A percentile compares a stretch with the other conserved stretches of the same genome.
phyloP scores from a whole-genome alignment of 1,139 yeast genomes.

The Lodderomyces oxycetoniae region DNA sequence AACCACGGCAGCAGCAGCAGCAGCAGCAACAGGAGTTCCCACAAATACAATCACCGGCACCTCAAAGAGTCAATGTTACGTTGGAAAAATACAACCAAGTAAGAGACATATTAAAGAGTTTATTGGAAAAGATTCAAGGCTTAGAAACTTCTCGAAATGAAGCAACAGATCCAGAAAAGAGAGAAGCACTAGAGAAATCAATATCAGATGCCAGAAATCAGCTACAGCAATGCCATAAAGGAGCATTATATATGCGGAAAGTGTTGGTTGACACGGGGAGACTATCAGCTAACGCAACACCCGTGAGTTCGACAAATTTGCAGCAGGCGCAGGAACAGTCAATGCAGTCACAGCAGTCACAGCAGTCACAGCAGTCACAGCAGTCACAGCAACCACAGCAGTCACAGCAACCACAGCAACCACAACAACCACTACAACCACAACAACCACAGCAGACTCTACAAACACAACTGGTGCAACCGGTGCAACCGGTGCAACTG shows the following conservation, averaged over 20 bases:
- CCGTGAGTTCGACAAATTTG: constrained; percentile 6
- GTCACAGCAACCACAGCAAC: constrained; percentile 1
- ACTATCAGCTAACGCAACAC: constrained; percentile 14
- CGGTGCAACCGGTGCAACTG: too few species aligned
- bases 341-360: background rate
- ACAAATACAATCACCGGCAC: constrained; percentile 9
- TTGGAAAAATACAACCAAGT: constrained; percentile 40
- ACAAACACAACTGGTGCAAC: too few species aligned
- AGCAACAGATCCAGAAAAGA: constrained; percentile 19
- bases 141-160: constrained; percentile 22
- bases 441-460: constrained; percentile 7
- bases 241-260: constrained; percentile 37
- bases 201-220: constrained; percentile 32
- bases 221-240: constrained; percentile 34
- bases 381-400: background rate
- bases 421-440: constrained; percentile 7
- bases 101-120: constrained; percentile 35
- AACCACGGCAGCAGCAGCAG: background rate
- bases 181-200: constrained; percentile 30
- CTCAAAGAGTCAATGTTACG: constrained; percentile 22
- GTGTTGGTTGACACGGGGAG: constrained; percentile 35
- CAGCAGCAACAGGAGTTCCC: constrained; percentile 2
- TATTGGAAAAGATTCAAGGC: constrained; percentile 36
- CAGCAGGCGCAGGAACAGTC: background rate
- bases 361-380: background rate